These are phyloP conservation scores for Haplographium delicatum DNA, from an alignment of 495 filamentous ascomycete genomes.

Conservation along the genomic window DNA sequence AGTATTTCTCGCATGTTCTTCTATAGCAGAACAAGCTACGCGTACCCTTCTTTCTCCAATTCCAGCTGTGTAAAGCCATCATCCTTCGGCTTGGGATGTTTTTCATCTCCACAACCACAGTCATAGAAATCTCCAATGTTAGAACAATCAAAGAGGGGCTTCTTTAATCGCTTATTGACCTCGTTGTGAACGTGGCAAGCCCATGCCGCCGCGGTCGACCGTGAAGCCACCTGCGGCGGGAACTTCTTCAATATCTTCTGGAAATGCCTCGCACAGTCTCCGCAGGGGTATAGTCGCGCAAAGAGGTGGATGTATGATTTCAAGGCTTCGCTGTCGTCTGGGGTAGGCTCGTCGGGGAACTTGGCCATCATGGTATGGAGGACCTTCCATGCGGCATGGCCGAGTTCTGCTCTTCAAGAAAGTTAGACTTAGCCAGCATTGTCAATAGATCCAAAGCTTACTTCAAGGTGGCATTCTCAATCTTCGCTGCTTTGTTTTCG, in stretches of 20 bases:
- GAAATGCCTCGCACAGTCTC: constrained; percentile 92
- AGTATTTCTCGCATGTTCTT: constrained; percentile 4
- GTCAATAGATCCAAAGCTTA: constrained; percentile 30
- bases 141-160: constrained; percentile 78
- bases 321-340: constrained; percentile 78
- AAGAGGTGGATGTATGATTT: constrained; percentile 85
- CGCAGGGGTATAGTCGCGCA: constrained; percentile 88
- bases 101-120: constrained; percentile 85
- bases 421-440: constrained; percentile 18
- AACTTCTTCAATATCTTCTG: constrained; percentile 72
- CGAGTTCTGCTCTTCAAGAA: constrained; percentile 68
- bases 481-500: constrained; percentile 76
- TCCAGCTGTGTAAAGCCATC: constrained; percentile 25
- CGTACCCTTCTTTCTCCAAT: constrained; percentile 36
- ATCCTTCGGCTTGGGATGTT: constrained; percentile 13
- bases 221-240: constrained; percentile 84
- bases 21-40: neutral
- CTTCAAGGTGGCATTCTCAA: constrained; percentile 91
- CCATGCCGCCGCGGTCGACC: constrained; percentile 83
- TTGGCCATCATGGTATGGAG: constrained; percentile 94
- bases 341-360: constrained; percentile 79
- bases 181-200: constrained; percentile 92
- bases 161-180: constrained; percentile 82
- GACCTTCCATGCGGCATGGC: constrained; percentile 84
- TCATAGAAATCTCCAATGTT: constrained; percentile 92